Evolutionary conservation across 225 moss, liverwort and hornwort genomes (phyloP).

Genomic region (Marchantia paleacea): DNA sequence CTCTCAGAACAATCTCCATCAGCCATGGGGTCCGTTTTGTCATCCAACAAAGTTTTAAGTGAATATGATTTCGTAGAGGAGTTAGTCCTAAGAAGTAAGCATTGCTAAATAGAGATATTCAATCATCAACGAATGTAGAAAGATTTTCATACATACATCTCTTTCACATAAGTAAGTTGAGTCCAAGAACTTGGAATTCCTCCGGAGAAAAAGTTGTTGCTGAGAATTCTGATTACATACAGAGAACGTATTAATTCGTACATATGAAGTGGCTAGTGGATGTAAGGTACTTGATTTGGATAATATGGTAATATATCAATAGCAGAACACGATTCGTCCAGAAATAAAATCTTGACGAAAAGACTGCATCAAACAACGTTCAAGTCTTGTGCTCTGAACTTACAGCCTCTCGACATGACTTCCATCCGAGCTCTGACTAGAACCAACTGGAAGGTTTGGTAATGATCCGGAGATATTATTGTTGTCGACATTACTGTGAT

Average conservation of each 20-base stretch:
- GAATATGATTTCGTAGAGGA: no score
- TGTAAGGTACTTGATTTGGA: background rate
- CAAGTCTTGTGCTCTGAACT: background rate
- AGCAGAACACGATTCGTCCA: background rate
- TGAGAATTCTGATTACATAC: background rate
- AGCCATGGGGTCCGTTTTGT: no score
- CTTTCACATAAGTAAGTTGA: background rate
- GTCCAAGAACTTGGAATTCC: constrained; percentile 13
- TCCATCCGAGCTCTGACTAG: background rate
- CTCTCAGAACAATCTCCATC: no score
- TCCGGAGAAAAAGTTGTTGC: constrained; percentile 8
- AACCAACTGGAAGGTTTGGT: background rate
- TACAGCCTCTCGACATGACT: background rate
- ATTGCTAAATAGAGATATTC: no score
- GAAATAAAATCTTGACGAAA: background rate
- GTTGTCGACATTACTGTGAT: background rate
- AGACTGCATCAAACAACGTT: background rate
- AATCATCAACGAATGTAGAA: background rate
- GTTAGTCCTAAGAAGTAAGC: no score
- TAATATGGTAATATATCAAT: background rate
- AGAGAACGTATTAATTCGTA: background rate
- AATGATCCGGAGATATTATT: background rate
- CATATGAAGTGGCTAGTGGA: background rate
- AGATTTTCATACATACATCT: constrained; percentile 3
- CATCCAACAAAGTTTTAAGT: no score